Evolutionary conservation across 495 filamentous ascomycete genomes (phyloP), one percentile per base, ranked within the genome.

Genomic region (Neurospora sp.): DNA sequence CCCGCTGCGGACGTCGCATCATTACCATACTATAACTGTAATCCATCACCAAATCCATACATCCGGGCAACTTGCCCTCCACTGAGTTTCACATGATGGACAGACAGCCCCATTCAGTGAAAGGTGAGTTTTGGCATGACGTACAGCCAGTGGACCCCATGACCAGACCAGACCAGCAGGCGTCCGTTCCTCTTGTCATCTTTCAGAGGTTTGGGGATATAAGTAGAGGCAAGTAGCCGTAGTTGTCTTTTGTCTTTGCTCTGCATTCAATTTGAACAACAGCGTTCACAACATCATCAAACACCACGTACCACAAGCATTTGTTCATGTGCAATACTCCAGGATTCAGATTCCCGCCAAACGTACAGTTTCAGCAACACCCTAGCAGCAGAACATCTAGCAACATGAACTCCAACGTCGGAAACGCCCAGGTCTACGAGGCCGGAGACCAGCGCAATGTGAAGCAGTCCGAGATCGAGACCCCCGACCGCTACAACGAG

Each of bases 401-500:
- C 27, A 66, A 66, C 14, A 66, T 66, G 54, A 72, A 83, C 71
- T 85, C 85, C 11, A 83, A 81, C 37, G 83, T 85, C 54, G 83
- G 83, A 71, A 81, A 82, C 70, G 73, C 76, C 62, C 76, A 77
- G 31, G 77, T 84, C n/a, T 85, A 87, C 72, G 80, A 85, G 74
- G 80, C 72, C 38, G 90, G 89, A 72, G 93, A 95, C 81, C 92
- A 94, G 85, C 86, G 88, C 76, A 94, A 89, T 80, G 77, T 78
- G 39, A 88, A 89, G 73, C 73, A 86, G 74, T 85, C 87, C 14
- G 91, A 90, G 75, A 75, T 86, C 59, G 80, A 88, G 31, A 78
- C 80, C 14, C 79, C 80, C 37, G 77, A 78, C 3, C 83, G 89
- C 66, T 94, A 87, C 83, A 82, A 92, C 69, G 91, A 94, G 82